A percentile compares a stretch with the other conserved stretches of the same genome.
Evolutionary conservation across 2,329 filamentous ascomycete species (phyloP).

Genomic region (Triangularia verruculosa): DNA sequence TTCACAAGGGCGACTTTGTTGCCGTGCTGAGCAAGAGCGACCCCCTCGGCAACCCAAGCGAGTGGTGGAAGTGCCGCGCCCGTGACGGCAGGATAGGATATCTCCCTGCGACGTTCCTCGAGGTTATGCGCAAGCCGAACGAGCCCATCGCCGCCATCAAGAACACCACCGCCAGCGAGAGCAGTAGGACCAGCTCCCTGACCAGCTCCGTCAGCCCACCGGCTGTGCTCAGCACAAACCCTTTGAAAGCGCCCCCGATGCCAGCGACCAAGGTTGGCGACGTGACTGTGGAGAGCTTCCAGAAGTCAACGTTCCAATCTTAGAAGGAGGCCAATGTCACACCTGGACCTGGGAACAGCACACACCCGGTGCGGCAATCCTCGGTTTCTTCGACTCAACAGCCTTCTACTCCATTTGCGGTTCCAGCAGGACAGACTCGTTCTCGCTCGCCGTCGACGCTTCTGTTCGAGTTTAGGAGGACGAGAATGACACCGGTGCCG

Average conservation of each 20-base stretch:
- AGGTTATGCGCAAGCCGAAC: slow-evolving; percentile 61
- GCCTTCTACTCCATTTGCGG: neutral
- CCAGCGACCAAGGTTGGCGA: slow-evolving; percentile 48
- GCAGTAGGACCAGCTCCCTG: slow-evolving; percentile 47
- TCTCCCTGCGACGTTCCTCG: slow-evolving; percentile 84
- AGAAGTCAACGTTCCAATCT: slow-evolving; percentile 58
- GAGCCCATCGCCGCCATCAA: slow-evolving; percentile 53
- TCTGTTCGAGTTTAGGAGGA: neutral
- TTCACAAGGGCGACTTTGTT: slow-evolving; percentile 93
- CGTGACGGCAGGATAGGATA: slow-evolving; percentile 90
- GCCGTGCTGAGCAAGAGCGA: slow-evolving; percentile 91
- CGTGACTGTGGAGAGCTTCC: slow-evolving; percentile 53
- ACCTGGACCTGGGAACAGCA: neutral
- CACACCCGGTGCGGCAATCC: neutral
- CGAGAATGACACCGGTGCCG: neutral
- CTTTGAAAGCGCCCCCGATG: slow-evolving; percentile 27
- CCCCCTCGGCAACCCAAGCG: slow-evolving; percentile 83
- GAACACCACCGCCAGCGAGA: slow-evolving; percentile 45
- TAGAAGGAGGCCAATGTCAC: slow-evolving; percentile 31
- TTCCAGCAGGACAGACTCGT: neutral
- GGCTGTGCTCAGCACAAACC: slow-evolving; percentile 17
- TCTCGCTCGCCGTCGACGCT: neutral
- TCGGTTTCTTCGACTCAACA: neutral
- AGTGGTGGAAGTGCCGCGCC: slow-evolving; percentile 96
- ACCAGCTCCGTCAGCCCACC: slow-evolving; percentile 41